Percentiles rank a stretch among this genome's conserved stretches.
Evolutionary conservation across 2,329 filamentous ascomycete species (phyloP).

Genomic region (Zelopaecilomyces penicillatus): DNA sequence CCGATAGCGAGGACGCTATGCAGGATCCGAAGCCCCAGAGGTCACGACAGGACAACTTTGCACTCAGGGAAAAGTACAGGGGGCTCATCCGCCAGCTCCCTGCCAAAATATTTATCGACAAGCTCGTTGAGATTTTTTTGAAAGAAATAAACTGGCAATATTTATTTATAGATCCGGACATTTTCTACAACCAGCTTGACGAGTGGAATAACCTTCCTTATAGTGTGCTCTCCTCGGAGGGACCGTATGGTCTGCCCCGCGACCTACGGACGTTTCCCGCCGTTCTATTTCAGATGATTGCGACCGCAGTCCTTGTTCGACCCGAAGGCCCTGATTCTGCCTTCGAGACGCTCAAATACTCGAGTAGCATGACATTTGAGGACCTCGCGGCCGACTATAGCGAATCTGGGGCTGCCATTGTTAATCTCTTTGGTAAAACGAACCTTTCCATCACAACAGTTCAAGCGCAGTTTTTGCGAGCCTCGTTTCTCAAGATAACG

Average conservation of each 20-base stretch:
- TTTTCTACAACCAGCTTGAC: slow-evolving; percentile 42
- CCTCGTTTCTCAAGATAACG: slow-evolving; percentile 49
- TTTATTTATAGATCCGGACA: slow-evolving; percentile 43
- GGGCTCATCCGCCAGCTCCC: slow-evolving; percentile 50
- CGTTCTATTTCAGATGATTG: slow-evolving; percentile 50
- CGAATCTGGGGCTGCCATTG: slow-evolving; percentile 45
- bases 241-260: slow-evolving; percentile 40
- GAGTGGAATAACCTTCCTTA: slow-evolving; percentile 50
- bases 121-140: slow-evolving; percentile 47
- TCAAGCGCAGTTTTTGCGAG: slow-evolving; percentile 48
- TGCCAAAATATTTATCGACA: slow-evolving; percentile 43
- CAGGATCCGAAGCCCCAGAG: neutral
- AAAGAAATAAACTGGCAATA: slow-evolving; percentile 53
- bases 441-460: slow-evolving; percentile 48
- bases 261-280: slow-evolving; percentile 51
- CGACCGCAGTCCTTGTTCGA: slow-evolving; percentile 45
- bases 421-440: slow-evolving; percentile 48
- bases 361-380: slow-evolving; percentile 50
- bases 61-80: slow-evolving; percentile 49
- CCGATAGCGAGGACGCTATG: slow-evolving; percentile 21
- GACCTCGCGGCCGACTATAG: slow-evolving; percentile 54
- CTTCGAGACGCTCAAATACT: slow-evolving; percentile 51
- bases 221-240: slow-evolving; percentile 37
- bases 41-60: slow-evolving; percentile 22
- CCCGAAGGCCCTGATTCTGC: slow-evolving; percentile 37